A percentile compares a stretch with the other conserved stretches of the same genome.
Evolutionary conservation across 768 basidiomycete genomes (phyloP).

Genomic region (Mycena metata): DNA sequence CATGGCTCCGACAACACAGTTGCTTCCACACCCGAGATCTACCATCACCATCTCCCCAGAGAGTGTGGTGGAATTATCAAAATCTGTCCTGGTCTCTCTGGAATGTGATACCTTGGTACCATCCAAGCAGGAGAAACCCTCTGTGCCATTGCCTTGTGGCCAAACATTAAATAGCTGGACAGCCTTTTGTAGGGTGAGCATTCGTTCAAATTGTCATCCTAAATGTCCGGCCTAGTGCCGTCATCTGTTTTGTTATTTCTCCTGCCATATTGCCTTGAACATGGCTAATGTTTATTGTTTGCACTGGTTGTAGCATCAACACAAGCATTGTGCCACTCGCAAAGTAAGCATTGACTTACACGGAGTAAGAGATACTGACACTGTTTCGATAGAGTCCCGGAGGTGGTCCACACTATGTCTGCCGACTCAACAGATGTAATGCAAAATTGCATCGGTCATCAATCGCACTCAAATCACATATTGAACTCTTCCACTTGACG

Average conservation of each 20-base stretch:
- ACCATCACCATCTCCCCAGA: conserved; percentile 11
- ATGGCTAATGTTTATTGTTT: neutral
- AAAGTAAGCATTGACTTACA: neutral
- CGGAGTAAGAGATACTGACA: neutral
- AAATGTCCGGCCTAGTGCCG: neutral
- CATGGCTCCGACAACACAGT: neutral
- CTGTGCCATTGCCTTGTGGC: neutral
- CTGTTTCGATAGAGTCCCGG: neutral
- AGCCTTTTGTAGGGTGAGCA: conserved; percentile 26
- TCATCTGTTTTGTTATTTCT: neutral
- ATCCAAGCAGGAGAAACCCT: neutral
- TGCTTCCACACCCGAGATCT: neutral
- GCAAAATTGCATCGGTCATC: conserved; percentile 17
- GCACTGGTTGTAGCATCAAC: conserved; percentile 21
- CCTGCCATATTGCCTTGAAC: neutral
- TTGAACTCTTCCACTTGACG: conserved; percentile 21
- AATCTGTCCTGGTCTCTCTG: conserved; percentile 2
- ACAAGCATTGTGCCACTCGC: conserved; percentile 8
- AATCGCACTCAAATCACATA: conserved; percentile 13
- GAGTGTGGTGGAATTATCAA: conserved; percentile 24
- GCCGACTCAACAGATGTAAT: conserved; percentile 18
- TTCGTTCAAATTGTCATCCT: neutral
- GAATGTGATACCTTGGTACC: conserved; percentile 22
- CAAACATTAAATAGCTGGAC: conserved; percentile 21
- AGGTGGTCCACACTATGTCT: conserved; percentile 5